Evolutionary conservation across 2,329 filamentous ascomycete genomes (phyloP).

Genomic region (Cladophialophora immunda): DNA sequence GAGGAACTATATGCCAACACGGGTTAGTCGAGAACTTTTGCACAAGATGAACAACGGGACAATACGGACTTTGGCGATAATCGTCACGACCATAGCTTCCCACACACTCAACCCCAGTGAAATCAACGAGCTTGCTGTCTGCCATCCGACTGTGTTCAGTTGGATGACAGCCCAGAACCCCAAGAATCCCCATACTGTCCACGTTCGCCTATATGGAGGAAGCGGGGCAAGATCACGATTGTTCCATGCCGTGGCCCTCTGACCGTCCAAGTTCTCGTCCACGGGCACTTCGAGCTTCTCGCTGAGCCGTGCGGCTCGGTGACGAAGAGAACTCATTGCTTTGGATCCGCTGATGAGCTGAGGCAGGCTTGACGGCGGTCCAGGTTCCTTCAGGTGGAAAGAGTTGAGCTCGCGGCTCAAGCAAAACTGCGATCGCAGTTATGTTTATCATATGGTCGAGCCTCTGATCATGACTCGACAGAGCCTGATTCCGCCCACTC

Average conservation of each 20-base stretch:
- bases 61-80: constrained; percentile 38
- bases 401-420: neutral
- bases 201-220: constrained; percentile 71
- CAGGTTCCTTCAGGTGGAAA: neutral
- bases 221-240: constrained; percentile 26
- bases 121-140: constrained; percentile 43
- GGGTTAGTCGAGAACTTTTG: constrained; percentile 40
- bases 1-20: constrained; percentile 41
- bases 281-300: constrained; percentile 27
- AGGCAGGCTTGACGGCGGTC: neutral
- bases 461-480: neutral
- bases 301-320: constrained; percentile 23
- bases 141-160: constrained; percentile 46
- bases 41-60: constrained; percentile 36
- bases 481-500: neutral
- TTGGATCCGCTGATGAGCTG: neutral
- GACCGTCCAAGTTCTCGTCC: constrained; percentile 22
- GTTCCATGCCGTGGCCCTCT: constrained; percentile 26
- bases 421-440: neutral
- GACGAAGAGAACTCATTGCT: constrained; percentile 23
- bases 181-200: constrained; percentile 76
- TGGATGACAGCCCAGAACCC: constrained; percentile 34
- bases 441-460: constrained; percentile 5
- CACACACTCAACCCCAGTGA: constrained; percentile 42
- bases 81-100: constrained; percentile 42